Percentiles rank a stretch among this genome's conserved stretches.
Evolutionary conservation across 1,284 basidiomycete genomes (phyloP).

Genomic region (Xerocomus nothofagi): DNA sequence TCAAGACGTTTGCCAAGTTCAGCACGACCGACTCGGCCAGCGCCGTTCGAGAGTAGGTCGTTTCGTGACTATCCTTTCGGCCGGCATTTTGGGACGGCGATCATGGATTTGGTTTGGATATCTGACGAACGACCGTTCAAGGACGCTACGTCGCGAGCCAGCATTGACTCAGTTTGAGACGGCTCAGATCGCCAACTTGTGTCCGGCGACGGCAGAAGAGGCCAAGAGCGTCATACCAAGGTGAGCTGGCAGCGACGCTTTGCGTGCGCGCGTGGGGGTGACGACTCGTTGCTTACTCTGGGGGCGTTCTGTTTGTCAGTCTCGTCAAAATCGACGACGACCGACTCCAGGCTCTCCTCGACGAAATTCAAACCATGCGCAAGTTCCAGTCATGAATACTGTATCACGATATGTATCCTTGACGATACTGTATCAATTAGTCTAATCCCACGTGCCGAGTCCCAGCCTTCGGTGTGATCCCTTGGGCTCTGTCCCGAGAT

Average conservation of each 20-base stretch:
- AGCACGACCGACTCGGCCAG: conserved; percentile 84
- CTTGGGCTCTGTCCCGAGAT: not conserved
- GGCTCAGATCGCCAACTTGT: conserved; percentile 89
- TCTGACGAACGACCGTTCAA: conserved; percentile 27
- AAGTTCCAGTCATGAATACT: conserved; percentile 74
- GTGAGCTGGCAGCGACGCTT: conserved; percentile 37
- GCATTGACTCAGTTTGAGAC: conserved; percentile 88
- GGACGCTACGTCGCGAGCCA: conserved; percentile 73
- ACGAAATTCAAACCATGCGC: conserved; percentile 87
- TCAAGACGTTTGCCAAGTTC: conserved; percentile 88
- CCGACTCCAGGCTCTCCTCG: conserved; percentile 73
- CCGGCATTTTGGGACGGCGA: too few relatives aligned
- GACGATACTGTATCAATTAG: conserved; percentile 13
- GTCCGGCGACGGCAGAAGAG: conserved; percentile 85
- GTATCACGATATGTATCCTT: not conserved
- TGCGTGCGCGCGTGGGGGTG: too few relatives aligned
- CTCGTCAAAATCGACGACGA: conserved; percentile 88
- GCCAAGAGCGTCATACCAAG: conserved; percentile 91
- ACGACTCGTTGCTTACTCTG: not conserved
- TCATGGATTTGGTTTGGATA: not conserved
- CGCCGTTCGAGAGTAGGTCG: conserved; percentile 78
- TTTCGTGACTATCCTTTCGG: too few relatives aligned
- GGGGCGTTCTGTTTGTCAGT: conserved; percentile 35
- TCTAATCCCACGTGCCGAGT: not conserved
- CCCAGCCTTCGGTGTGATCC: not conserved